Evolutionary conservation across 805 yeast species (phyloP).

Genomic region (Cyberlindnera amylophila): DNA sequence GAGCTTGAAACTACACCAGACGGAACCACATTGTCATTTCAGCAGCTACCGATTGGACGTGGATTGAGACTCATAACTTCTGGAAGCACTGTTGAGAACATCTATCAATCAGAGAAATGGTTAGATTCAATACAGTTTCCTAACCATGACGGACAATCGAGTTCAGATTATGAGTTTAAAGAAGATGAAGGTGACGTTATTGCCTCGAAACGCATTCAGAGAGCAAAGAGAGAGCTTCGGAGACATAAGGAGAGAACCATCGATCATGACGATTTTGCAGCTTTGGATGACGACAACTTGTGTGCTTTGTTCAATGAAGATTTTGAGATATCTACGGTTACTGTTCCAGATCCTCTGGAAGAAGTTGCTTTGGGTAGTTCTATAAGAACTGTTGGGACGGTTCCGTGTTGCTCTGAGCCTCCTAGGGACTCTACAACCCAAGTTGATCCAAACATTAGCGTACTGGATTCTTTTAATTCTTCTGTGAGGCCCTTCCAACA

Average conservation of each 20-base stretch:
- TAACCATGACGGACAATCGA: not conserved
- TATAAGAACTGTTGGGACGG: too few species aligned
- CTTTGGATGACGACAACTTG: conserved; percentile 11
- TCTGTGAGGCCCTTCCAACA: too few species aligned
- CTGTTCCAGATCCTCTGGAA: too few species aligned
- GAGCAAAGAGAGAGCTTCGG: not conserved
- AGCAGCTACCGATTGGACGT: conserved; percentile 6
- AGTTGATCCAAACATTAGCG: too few species aligned
- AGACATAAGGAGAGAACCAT: conserved; percentile 13
- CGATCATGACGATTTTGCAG: conserved; percentile 15
- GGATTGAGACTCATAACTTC: conserved; percentile 12
- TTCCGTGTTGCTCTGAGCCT: too few species aligned
- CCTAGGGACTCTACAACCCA: too few species aligned
- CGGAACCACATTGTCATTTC: not conserved
- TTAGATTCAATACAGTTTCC: too few species aligned
- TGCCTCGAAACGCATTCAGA: not conserved
- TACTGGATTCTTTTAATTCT: too few species aligned
- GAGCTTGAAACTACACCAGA: too few species aligned
- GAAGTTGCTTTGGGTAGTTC: too few species aligned
- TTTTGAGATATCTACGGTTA: not conserved
- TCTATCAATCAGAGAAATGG: not conserved
- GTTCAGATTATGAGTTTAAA: too few species aligned
- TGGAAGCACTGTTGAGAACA: conserved; percentile 16
- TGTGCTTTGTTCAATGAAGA: not conserved
- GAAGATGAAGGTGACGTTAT: too few species aligned